These are phyloP conservation scores for Lentinula aciculospora DNA, from an alignment of 768 basidiomycete genomes.

Conservation along the genomic window DNA sequence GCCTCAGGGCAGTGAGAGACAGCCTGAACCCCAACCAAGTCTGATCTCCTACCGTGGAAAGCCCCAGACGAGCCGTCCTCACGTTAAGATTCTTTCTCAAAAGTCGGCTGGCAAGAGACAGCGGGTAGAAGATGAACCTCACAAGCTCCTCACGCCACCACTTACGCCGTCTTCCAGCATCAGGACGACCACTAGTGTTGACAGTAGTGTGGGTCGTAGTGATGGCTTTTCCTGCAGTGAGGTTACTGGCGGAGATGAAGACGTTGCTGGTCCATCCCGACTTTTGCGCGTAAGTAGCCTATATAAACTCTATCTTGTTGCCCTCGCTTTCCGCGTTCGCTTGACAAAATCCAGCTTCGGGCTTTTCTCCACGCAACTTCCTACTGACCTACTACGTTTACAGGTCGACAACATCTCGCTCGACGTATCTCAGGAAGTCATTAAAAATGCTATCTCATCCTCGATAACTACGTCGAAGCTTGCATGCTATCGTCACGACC, in stretches of 20 bases:
- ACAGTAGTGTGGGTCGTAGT: conserved; percentile 11
- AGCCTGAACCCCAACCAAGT: conserved; percentile 15
- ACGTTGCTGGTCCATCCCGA: conserved; percentile 11
- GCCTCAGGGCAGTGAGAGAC: conserved; percentile 4
- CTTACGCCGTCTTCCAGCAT: conserved; percentile 44
- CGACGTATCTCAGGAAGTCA: conserved; percentile 22
- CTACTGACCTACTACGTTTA: conserved; percentile 8
- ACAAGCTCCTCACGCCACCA: conserved; percentile 41
- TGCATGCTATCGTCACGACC: background rate
- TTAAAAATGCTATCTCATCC: conserved; percentile 6
- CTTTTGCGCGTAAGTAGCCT: conserved; percentile 14
- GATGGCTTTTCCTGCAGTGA: background rate
- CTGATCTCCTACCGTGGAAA: conserved; percentile 13
- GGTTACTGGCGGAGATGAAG: conserved; percentile 8
- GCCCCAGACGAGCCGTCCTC: background rate
- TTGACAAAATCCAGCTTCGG: background rate
- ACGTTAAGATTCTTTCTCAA: background rate
- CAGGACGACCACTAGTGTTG: conserved; percentile 12
- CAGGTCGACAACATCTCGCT: conserved; percentile 36
- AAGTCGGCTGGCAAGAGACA: background rate
- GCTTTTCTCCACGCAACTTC: background rate
- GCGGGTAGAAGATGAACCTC: background rate
- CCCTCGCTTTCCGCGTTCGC: background rate
- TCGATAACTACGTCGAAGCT: conserved; percentile 8
- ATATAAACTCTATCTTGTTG: background rate